phyloP scores from a whole-genome alignment of 345 rosid genomes.

The Hibiscus mutabilis region DNA sequence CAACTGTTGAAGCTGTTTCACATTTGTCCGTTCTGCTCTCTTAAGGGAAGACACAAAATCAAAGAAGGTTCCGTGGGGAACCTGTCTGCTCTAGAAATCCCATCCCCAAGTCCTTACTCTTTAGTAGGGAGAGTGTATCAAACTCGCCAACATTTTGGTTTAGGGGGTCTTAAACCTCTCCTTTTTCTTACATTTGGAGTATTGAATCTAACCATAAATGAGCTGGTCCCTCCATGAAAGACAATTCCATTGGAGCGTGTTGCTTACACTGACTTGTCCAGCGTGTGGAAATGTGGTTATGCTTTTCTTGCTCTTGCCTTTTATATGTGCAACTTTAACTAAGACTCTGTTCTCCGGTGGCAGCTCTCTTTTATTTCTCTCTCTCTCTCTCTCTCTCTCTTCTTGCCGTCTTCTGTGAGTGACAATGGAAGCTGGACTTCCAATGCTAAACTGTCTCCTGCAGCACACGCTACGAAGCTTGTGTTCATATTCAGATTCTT shows the following conservation, averaged over 20 bases:
- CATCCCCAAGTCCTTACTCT: background rate
- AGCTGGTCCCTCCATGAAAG: slow-evolving; percentile 14
- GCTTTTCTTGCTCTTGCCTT: slow-evolving; percentile 1
- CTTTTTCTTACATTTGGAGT: background rate
- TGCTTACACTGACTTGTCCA: slow-evolving; percentile 3
- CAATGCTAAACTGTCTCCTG: slow-evolving; percentile 59
- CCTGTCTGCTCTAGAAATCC: slow-evolving; percentile 7
- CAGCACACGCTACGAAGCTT: slow-evolving; percentile 51
- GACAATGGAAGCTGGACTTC: slow-evolving; percentile 58
- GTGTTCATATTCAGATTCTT: slow-evolving; percentile 43
- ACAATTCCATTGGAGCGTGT: slow-evolving; percentile 21
- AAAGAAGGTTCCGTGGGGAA: slow-evolving; percentile 8
- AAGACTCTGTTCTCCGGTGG: slow-evolving; percentile 11
- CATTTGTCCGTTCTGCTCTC: slow-evolving; percentile 10
- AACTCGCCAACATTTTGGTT: slow-evolving; percentile 6
- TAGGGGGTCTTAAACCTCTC: background rate
- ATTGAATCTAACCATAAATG: slow-evolving; percentile 4
- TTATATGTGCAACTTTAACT: slow-evolving; percentile 15
- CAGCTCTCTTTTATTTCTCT: slow-evolving; percentile 5
- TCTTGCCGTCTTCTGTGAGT: background rate
- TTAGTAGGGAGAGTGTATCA: background rate
- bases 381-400: slow-evolving; percentile 1
- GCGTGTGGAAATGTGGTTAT: slow-evolving; percentile 15
- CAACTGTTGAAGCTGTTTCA: slow-evolving; percentile 13
- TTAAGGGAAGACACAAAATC: slow-evolving; percentile 11